Evolutionary conservation across 495 filamentous ascomycete species (phyloP), one percentile per base, ranked within the genome.

Genomic region (Aspergillus diversus): DNA sequence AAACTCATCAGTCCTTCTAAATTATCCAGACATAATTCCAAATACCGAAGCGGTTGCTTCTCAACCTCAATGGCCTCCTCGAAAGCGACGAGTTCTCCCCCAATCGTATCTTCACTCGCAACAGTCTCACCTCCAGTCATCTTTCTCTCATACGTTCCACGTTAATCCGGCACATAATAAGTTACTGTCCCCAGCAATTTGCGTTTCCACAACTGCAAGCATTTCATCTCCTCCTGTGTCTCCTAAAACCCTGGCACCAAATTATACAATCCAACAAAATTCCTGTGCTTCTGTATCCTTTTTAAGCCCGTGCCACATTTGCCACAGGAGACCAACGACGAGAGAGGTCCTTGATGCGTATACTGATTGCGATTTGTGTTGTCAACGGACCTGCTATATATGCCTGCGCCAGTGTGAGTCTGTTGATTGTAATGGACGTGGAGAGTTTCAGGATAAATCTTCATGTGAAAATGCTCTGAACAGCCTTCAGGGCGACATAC

Each of bases 221-320:
- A 42, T 66, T 35, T 71, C 68, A 27, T 77, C 76, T 2, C 72
- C 77, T 5, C 74, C 75, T 5, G 68, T 78, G 17, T 77, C 77
- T 7, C 75, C 75, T 4, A 78, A 72, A 57, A 72, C 72, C 6
- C 52, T 74, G 32, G 66, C 76, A 17, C 72, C 75, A 0, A 55
- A 69, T 8, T 53, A 67, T 27, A 65, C 69, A 46, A 15, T 33
- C 21, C 66, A 69, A 42, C 51, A 64, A 51, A 64, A 51, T 27
- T 63, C 61, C 37, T 70, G 71, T 33, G 61, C 70, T 27, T 71
- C 74, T 34, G 61, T 70, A 7, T 69, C 72, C 0, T 71, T 69
- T 21, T 72, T 84, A 3, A 73, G 74, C 33, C 79, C 80, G 2
- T 85, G 83, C 39, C 80, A 85, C 65, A 77, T 85, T 56, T 85